Evolutionary conservation across 805 yeast species (phyloP).

Genomic region (Cyberlindnera maclurae): DNA sequence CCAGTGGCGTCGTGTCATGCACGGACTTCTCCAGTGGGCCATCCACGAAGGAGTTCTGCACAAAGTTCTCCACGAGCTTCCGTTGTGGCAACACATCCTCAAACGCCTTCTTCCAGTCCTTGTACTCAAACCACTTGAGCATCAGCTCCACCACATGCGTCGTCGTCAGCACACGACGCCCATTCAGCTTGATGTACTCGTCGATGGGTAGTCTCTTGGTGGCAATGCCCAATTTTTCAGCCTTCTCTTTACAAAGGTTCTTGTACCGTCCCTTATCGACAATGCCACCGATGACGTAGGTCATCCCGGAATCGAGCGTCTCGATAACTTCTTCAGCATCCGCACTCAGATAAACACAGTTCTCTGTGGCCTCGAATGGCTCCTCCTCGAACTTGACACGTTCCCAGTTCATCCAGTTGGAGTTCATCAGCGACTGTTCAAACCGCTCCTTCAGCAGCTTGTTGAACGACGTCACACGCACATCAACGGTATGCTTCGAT

Average conservation of each 20-base stretch:
- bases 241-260: constrained; percentile 73
- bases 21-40: constrained; percentile 3
- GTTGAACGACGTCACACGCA: constrained; percentile 58
- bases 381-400: constrained; percentile 43
- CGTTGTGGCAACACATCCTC: constrained; percentile 82
- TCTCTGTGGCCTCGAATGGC: constrained; percentile 25
- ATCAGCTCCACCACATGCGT: constrained; percentile 90
- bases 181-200: constrained; percentile 72
- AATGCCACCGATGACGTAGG: constrained; percentile 90
- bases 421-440: constrained; percentile 46
- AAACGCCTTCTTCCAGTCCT: constrained; percentile 83
- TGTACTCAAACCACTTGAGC: constrained; percentile 69
- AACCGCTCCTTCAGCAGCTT: constrained; percentile 62
- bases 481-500: constrained; percentile 47
- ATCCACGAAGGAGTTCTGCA: constrained; percentile 1
- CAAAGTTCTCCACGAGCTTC: constrained; percentile 30
- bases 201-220: constrained; percentile 84
- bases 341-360: constrained; percentile 68
- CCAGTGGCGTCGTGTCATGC: background rate
- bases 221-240: constrained; percentile 58
- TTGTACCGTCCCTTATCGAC: constrained; percentile 93
- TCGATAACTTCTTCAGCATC: constrained; percentile 72
- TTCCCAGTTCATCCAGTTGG: constrained; percentile 61
- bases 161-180: constrained; percentile 86
- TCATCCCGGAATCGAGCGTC: constrained; percentile 56